phyloP scores from a whole-genome alignment of 148 eudicot genomes.

The Amaranthus cruentus region DNA sequence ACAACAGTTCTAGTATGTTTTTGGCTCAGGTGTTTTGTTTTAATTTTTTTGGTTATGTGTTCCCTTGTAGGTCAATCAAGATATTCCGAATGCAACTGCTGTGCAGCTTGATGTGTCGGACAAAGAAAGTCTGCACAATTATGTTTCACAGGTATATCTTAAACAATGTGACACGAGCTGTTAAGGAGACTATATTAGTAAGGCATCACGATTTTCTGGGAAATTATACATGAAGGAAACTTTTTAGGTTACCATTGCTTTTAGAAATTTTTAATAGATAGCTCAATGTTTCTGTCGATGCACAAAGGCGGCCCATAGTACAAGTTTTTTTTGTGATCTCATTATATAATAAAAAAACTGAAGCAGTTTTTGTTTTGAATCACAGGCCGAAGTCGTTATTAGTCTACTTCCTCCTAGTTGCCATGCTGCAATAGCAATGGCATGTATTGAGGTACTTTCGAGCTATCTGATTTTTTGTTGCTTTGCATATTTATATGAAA shows the following conservation, averaged over 20 bases:
- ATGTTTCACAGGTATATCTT: conserved; percentile 56
- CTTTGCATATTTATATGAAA: background rate
- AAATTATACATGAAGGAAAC: background rate
- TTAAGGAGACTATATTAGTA: background rate
- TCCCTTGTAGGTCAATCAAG: conserved; percentile 57
- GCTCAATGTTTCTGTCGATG: background rate
- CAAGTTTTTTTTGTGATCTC: background rate
- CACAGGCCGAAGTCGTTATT: conserved; percentile 87
- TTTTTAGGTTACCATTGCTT: background rate
- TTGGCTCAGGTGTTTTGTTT: background rate
- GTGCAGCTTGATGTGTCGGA: conserved; percentile 74
- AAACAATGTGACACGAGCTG: background rate
- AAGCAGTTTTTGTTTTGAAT: conserved; percentile 16
- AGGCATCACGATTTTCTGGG: background rate
- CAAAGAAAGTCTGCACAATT: conserved; percentile 47
- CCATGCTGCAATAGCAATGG: conserved; percentile 63
- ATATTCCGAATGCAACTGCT: conserved; percentile 85
- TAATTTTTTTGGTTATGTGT: background rate
- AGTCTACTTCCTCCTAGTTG: conserved; percentile 91
- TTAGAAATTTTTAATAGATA: background rate
- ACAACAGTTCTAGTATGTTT: background rate
- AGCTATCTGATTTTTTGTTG: background rate
- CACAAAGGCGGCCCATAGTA: too few species aligned
- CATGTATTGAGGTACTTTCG: conserved; percentile 71
- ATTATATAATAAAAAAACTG: background rate